Evolutionary conservation across 768 basidiomycete genomes (phyloP), one percentile per base, ranked within the genome.

Genomic region (Chiua virens): DNA sequence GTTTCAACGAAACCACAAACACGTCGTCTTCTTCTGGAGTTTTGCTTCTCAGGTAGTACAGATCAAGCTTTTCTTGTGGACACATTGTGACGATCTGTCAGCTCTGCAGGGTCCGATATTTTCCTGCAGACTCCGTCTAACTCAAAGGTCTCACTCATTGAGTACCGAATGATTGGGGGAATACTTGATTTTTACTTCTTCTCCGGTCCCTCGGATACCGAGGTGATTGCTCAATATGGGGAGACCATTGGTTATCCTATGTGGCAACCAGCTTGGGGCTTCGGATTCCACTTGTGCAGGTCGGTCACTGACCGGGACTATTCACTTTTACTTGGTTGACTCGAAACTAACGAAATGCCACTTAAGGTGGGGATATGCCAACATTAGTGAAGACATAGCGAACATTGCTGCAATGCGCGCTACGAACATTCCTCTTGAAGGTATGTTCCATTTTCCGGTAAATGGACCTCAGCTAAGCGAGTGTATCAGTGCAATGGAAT

Each of bases 151-250:
- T 87, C 86, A 1, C 70, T 87, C 4, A 74, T 92, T 21, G 75
- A 92, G 57, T 92, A 91, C 62, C 75, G 89, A 41, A 71, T 83
- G 64, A 71, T 92, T 41, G 89, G 89, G 6, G 89, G 89, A 17
- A 83, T 82, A 0, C 70, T 91, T 28, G 86, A 90, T 67, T 82
- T 91, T 56, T 90, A 89, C 73, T 89, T 87, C 70, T 78, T 90
- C 63, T 79, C 81, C 17, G 85, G 85, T 0, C 52, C 81, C 20
- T 42, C 59, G 18, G 62, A 83, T 22, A 71, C 71, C 40, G 66
- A 68, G n/a, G 88, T 89, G 9, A 78, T 87, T 43, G 78, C 85
- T 53, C 88, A 91, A 65, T 87, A 90, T 58, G 79, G 83, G 5
- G 76, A 71, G 32, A 69, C 82, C n/a, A 75, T 87, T 23, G 88